Evolutionary conservation across 2,329 filamentous ascomycete species (phyloP), one percentile per base, ranked within the genome.

Genomic region (Aspergillus phoenicis): DNA sequence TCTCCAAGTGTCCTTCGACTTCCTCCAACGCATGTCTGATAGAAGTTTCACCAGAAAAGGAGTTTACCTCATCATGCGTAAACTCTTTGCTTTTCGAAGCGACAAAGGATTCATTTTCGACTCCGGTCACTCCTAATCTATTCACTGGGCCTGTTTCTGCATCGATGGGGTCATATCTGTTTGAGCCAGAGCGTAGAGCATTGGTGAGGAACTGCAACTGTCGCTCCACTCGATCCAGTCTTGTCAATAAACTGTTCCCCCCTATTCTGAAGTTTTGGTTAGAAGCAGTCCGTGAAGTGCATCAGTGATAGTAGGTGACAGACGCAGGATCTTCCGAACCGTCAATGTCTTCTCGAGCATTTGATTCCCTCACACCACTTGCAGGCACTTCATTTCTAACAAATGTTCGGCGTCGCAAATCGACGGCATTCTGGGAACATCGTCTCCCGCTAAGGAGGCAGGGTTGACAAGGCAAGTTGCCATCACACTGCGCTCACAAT

Each of bases 31-130:
- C 65, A 28, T 68, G 67, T 4, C 59, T 49, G 28, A 70, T 59
- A 3, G 68, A 70, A 8, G 67, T 65, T 47, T 70, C 67, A 8
- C 66, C 68, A 1, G 63, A 67, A 36, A 68, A 69, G 2, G 65
- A 59, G 5, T 59, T 62, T 2, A 68, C 57, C 30, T 61, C 52
- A 7, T 30, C 26, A 8, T 55, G 47, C 4, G 6, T n/a, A 17
- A 28, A 1, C n/a, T 1, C 13, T 26, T 30, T 33, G 30, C 11
- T 5, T 5, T 33, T 33, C 1, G 11, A 33, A 11, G 11, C 11
- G 5, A 11, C 13, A 5, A 11, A 33, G 11, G 11, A 33, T 33
- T 11, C 30, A 10, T 13, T 33, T 13, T 13, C 30, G 30, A 33
- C 13, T 10, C 10, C 13, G 30, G 11, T 33, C 30, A 11, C 11